Evolutionary conservation across 2,329 filamentous ascomycete genomes (phyloP), one percentile per base, ranked within the genome.

Genomic region (Colletotrichum lupini): DNA sequence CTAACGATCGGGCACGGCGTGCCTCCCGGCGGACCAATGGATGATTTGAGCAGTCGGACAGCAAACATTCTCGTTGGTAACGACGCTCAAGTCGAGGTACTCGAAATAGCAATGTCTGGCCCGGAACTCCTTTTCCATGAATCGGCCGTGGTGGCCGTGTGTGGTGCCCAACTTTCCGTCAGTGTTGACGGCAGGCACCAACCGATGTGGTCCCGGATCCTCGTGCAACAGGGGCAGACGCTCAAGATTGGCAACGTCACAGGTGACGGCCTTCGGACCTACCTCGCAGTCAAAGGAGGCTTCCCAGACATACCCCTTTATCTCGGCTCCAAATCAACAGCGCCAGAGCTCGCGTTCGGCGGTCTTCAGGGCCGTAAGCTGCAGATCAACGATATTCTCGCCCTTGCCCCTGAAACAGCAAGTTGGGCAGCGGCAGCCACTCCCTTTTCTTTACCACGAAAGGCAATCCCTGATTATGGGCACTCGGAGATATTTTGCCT

Each of bases 41-140:
- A 92, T 76, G 83, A 86, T 1, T 77, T 92, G n/a, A 85, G 88
- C 1, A 87, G 89, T 58, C 86, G 86, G 28, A 83, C 91, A 32
- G 90, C 88, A 2, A 93, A 92, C 74, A 81, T 87, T 24, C 82
- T 92, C 1, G 90, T 89, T 0, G 90, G 89, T 0, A 92, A 92
- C 66, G 75, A 83, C 0, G 77, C 82, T 0, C 84, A 83, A 0
- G 84, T 80, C 4, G 91, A 91, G 77, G 85, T 84, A 0, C 79
- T 93, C 0, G 91, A 93, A 75, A 46, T 59, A 16, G 55, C 55
- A 1, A 37, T 59, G 53, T 28, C n/a, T 2, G 68, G 68, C 22
- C 68, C 68, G 5, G 42, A 46, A 24, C 61, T 70, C 26, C 8
- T 26, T 3, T 70, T 66, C 19, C 35, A 53, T 3, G 22, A 42